Percentiles rank a stretch among this genome's conserved stretches.
Conservation (phyloP, 1,139 yeast genomes). For the Tardiomyces blankii region DNA sequence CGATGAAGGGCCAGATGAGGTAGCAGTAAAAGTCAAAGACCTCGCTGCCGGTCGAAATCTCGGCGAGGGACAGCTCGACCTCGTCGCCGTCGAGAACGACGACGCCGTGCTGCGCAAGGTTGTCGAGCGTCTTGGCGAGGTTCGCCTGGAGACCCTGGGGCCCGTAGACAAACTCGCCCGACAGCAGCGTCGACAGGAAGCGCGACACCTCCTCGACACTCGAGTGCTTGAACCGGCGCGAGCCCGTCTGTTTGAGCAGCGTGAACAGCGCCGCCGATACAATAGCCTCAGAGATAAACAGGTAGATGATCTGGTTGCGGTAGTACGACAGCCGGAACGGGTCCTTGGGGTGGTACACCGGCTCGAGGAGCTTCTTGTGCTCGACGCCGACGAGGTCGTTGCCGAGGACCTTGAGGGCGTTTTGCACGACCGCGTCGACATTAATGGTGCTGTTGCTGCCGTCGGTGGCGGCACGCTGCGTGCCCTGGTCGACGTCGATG, state of each 20-base stretch:
- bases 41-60: slow-evolving; percentile 25
- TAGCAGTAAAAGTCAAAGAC: slow-evolving; percentile 32
- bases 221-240: slow-evolving; percentile 6
- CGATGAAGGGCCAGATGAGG: slow-evolving; percentile 34
- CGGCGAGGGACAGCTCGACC: slow-evolving; percentile 21
- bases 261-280: slow-evolving; percentile 29
- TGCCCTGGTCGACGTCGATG: slow-evolving; percentile 5
- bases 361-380: slow-evolving; percentile 26
- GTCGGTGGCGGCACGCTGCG: slow-evolving; percentile 9
- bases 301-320: slow-evolving; percentile 32
- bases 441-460: background rate
- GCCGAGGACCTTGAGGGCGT: slow-evolving; percentile 31
- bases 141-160: slow-evolving; percentile 28
- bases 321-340: slow-evolving; percentile 32
- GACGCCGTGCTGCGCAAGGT: slow-evolving; percentile 23
- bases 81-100: slow-evolving; percentile 9
- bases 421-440: slow-evolving; percentile 24
- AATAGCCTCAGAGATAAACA: slow-evolving; percentile 32
- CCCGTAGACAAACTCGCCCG: slow-evolving; percentile 32
- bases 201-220: slow-evolving; percentile 12
- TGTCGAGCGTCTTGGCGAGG: slow-evolving; percentile 21
- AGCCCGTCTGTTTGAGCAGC: slow-evolving; percentile 6
- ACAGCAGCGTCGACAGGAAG: slow-evolving; percentile 26
- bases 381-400: slow-evolving; percentile 25
- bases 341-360: slow-evolving; percentile 30